These are phyloP conservation scores for Flaveria sonorensis DNA, from an alignment of 129 eudicot species.

Conservation along the genomic window DNA sequence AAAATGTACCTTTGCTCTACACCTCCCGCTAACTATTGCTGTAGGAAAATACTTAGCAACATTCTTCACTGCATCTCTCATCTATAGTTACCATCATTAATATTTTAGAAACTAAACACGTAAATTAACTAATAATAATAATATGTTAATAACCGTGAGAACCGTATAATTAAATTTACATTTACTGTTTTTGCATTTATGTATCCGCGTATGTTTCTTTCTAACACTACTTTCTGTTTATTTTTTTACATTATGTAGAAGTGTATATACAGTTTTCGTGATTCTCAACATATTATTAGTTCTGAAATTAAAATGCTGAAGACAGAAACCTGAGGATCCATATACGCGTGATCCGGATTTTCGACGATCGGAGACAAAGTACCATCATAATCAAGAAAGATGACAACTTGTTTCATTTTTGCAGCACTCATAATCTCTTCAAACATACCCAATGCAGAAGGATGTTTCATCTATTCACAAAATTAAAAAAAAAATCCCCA, in stretches of 20 bases:
- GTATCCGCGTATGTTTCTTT: too few species aligned
- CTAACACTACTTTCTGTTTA: too few species aligned
- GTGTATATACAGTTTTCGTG: too few species aligned
- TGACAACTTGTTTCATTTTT: constrained; percentile 71
- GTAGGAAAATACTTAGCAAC: constrained; percentile 85
- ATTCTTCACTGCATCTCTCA: constrained; percentile 83
- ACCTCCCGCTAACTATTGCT: constrained; percentile 90
- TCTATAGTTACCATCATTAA: constrained; percentile 40
- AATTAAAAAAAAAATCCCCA: not conserved
- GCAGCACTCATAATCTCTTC: constrained; percentile 63
- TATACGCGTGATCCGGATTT: constrained; percentile 90
- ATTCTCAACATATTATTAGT: too few species aligned
- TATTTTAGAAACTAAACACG: constrained; percentile 9
- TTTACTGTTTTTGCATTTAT: not conserved
- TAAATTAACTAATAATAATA: not conserved
- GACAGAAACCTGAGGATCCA: constrained; percentile 62
- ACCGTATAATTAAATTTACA: too few species aligned
- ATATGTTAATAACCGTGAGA: too few species aligned
- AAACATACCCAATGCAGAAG: constrained; percentile 75
- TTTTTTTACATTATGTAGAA: too few species aligned
- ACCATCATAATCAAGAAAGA: constrained; percentile 95
- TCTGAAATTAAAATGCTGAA: not conserved
- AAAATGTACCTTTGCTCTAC: constrained; percentile 75
- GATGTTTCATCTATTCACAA: constrained; percentile 55
- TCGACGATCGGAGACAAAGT: constrained; percentile 89